Evolutionary conservation across 2,329 filamentous ascomycete genomes (phyloP), one percentile per base, ranked within the genome.

Genomic region (Dendrostoma leiphaemia): DNA sequence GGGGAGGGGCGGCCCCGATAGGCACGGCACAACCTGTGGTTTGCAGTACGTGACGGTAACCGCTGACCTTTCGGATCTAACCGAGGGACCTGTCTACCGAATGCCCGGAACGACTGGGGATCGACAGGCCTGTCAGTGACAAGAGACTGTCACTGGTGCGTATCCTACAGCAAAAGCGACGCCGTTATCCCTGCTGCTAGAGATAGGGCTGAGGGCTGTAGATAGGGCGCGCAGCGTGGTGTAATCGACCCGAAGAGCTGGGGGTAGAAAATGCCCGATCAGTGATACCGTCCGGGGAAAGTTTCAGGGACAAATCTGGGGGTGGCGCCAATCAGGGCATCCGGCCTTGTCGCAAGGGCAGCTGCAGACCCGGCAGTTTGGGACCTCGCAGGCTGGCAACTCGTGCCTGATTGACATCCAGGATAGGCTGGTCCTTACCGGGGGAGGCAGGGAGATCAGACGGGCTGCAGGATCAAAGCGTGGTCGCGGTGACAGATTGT

Each of bases 241-340:
- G 48, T 35, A 37, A 51, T 38, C 43, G 32, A 48, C 29, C 48
- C 28, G 44, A 34, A 44, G 51, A 53, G 43, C 48, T 58, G 45
- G 54, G 45, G 50, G 48, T 59, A 62, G n/a, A n/a, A 63, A 65
- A 60, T 59, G 53, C 60, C 64, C 62, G 57, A 64, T 60, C 56
- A 56, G 56, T 54, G 47, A 56, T 50, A 60, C 59, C 53, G 56
- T 51, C 50, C 59, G 57, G 62, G 61, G 58, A 57, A n/a, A 57
- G 56, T 58, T 61, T 66, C 64, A 56, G 60, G 54, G 60, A 40
- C 59, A 59, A n/a, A 57, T 60, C 59, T 59, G 57, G 61, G 58
- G 52, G 53, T 54, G 60, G 67, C 68, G 70, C 71, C 72, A 74
- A 74, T 70, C 72, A 70, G 67, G 67, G 69, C 69, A 69, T 70